Evolutionary conservation across 2,329 filamentous ascomycete species (phyloP).

Genomic region (Pyrenophora graminea): DNA sequence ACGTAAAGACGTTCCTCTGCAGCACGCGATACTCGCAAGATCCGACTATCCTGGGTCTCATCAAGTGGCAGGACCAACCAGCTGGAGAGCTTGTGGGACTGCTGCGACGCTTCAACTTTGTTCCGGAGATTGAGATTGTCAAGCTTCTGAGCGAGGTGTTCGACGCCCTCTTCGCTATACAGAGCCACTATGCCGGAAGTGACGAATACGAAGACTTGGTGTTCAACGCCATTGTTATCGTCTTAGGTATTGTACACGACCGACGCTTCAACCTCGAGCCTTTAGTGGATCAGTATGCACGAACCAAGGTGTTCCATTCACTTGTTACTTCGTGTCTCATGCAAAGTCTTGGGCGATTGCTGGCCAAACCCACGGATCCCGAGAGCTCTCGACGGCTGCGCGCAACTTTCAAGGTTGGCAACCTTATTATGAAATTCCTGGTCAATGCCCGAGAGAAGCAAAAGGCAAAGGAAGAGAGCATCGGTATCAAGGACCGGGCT

Average conservation of each 20-base stretch:
- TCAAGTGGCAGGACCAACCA: slow-evolving; percentile 82
- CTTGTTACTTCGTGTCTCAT: slow-evolving; percentile 88
- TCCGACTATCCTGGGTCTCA: slow-evolving; percentile 76
- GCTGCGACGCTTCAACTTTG: slow-evolving; percentile 83
- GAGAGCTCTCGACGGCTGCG: slow-evolving; percentile 83
- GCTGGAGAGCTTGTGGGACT: slow-evolving; percentile 73
- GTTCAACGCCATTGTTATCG: slow-evolving; percentile 85
- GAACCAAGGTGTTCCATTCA: slow-evolving; percentile 87
- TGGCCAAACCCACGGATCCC: slow-evolving; percentile 80
- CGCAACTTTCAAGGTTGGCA: slow-evolving; percentile 91
- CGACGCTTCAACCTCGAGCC: slow-evolving; percentile 89
- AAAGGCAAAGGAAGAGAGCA: slow-evolving; percentile 82
- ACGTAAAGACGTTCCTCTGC: slow-evolving; percentile 83
- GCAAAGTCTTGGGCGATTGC: slow-evolving; percentile 79
- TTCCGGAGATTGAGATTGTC: slow-evolving; percentile 96
- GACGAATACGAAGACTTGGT: slow-evolving; percentile 92
- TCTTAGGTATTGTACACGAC: slow-evolving; percentile 92
- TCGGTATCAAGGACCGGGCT: slow-evolving; percentile 75
- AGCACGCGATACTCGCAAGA: slow-evolving; percentile 96
- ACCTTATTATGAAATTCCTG: slow-evolving; percentile 92
- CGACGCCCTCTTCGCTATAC: slow-evolving; percentile 85
- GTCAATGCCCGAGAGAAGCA: slow-evolving; percentile 86
- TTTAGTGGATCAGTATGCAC: slow-evolving; percentile 88
- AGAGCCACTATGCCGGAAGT: slow-evolving; percentile 88
- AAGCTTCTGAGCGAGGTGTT: slow-evolving; percentile 90